phyloP scores from a whole-genome alignment of 768 basidiomycete genomes.

The Amanita exitialis region DNA sequence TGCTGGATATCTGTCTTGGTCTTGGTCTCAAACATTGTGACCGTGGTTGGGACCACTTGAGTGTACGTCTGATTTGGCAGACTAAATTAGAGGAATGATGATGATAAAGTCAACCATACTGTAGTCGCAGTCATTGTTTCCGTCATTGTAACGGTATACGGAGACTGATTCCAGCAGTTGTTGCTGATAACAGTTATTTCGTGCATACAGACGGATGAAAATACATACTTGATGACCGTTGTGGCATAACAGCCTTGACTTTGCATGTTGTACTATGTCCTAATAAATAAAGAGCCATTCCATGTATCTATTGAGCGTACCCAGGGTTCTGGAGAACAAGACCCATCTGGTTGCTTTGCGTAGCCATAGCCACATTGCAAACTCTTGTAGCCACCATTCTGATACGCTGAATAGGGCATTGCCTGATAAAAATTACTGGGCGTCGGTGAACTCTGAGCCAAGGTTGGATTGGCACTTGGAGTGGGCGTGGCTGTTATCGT shows the following conservation, averaged over 20 bases:
- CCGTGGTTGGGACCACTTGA: constrained; percentile 31
- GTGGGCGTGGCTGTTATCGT: constrained; percentile 14
- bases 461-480: constrained; percentile 12
- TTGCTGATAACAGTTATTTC: neutral
- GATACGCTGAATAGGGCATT: constrained; percentile 55
- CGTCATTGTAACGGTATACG: constrained; percentile 15
- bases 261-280: constrained; percentile 24
- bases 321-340: constrained; percentile 48
- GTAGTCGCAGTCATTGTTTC: constrained; percentile 28
- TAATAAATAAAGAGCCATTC: constrained; percentile 2
- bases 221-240: constrained; percentile 43
- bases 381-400: constrained; percentile 52
- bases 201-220: neutral
- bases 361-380: constrained; percentile 68
- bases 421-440: constrained; percentile 30
- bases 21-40: constrained; percentile 28
- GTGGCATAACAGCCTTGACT: constrained; percentile 51
- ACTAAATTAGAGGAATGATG: neutral
- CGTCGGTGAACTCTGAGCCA: constrained; percentile 15
- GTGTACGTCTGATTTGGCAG: constrained; percentile 15
- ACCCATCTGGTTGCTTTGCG: constrained; percentile 42
- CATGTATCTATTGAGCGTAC: constrained; percentile 23
- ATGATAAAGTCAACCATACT: neutral
- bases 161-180: neutral
- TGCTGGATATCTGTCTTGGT: constrained; percentile 25